A percentile compares a stretch with the other conserved stretches of the same genome.
These are phyloP conservation scores for Phoma sp. DNA, from an alignment of 2,329 filamentous ascomycete genomes.

Conservation along the genomic window DNA sequence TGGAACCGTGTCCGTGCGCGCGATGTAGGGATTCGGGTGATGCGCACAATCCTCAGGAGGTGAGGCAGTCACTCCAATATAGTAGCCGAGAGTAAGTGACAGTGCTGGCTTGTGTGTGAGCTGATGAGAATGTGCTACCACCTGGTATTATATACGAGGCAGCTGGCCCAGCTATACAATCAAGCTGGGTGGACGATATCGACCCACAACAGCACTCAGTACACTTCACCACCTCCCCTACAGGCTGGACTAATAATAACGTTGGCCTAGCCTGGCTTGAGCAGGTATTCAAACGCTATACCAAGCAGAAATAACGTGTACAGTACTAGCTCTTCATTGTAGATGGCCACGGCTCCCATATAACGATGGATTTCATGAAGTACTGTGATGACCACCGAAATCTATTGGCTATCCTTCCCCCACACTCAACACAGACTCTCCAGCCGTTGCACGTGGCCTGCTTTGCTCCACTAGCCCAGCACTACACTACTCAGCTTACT, in stretches of 20 bases:
- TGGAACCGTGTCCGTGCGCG: no score
- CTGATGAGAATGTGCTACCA: background rate
- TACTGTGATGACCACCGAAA: slow-evolving; percentile 10
- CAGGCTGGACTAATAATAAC: background rate
- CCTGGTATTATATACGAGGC: background rate
- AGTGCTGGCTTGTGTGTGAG: background rate
- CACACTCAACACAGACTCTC: slow-evolving; percentile 11
- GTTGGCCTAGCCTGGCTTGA: background rate
- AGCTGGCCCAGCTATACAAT: background rate
- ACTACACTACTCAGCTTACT: background rate
- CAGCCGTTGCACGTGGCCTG: slow-evolving; percentile 8
- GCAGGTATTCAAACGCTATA: background rate
- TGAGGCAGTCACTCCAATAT: slow-evolving; percentile 45
- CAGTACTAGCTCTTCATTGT: slow-evolving; percentile 9
- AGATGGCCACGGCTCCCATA: slow-evolving; percentile 5
- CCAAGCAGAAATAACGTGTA: background rate
- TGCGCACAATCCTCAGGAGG: no score
- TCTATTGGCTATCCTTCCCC: slow-evolving; percentile 5
- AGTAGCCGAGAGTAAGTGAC: background rate
- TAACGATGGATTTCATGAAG: slow-evolving; percentile 12
- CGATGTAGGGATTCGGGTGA: no score
- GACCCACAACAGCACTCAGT: background rate
- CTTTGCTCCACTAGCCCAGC: background rate
- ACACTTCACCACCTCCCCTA: background rate
- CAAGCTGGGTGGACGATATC: background rate